These are phyloP conservation scores for Fusarium subglutinans DNA, from an alignment of 2,329 filamentous ascomycete genomes.

Conservation along the genomic window DNA sequence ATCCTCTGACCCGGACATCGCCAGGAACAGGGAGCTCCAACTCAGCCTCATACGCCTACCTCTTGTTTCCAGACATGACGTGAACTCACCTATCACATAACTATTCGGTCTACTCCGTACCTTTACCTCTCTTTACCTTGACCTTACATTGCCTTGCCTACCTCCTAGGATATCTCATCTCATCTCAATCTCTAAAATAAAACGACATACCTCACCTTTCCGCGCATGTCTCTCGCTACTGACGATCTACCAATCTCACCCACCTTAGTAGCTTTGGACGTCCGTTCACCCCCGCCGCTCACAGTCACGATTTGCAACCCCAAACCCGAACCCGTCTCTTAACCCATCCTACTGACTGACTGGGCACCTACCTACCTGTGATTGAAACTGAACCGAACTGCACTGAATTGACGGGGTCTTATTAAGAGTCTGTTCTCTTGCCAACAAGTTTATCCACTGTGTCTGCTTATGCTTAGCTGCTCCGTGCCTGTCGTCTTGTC, in stretches of 20 bases:
- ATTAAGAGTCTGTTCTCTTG: not conserved
- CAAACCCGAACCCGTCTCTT: slow-evolving; percentile 1
- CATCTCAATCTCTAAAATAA: not conserved
- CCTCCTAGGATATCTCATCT: not conserved
- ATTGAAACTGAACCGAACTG: not conserved
- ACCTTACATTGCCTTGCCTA: not conserved
- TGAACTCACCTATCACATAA: slow-evolving; percentile 39
- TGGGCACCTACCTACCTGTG: not conserved
- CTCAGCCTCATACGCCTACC: slow-evolving; percentile 24
- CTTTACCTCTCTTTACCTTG: not conserved
- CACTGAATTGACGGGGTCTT: not conserved
- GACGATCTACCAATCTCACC: slow-evolving; percentile 5
- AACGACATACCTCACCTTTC: not conserved
- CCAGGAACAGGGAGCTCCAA: slow-evolving; percentile 26
- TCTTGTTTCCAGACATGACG: slow-evolving; percentile 43
- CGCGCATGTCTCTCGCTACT: not conserved
- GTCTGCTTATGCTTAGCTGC: slow-evolving; percentile 31
- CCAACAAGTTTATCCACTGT: not conserved
- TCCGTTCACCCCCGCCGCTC: slow-evolving; percentile 26
- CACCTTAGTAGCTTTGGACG: slow-evolving; percentile 14
- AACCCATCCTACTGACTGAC: not conserved
- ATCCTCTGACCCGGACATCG: slow-evolving; percentile 3
- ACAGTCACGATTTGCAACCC: slow-evolving; percentile 21
- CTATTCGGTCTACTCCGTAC: slow-evolving; percentile 16
- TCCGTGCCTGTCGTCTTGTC: slow-evolving; percentile 32